Evolutionary conservation across 2,329 filamentous ascomycete species (phyloP), one percentile per base, ranked within the genome.

Genomic region (Venturiaceae sp.): DNA sequence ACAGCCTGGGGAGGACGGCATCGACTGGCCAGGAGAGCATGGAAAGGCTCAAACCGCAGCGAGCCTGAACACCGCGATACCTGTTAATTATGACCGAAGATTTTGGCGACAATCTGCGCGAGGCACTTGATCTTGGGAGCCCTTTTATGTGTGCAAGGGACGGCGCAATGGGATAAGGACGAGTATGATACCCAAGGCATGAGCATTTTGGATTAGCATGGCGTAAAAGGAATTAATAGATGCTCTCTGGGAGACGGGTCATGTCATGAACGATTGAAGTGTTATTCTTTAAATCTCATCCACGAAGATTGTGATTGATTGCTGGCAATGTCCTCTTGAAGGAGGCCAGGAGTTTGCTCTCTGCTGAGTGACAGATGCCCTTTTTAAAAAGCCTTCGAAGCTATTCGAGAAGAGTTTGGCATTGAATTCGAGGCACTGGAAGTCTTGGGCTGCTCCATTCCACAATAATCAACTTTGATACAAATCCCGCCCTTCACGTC

Each of bases 21-120:
- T 65, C 55, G 69, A 72, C 36, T 36, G 26, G 41, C 60, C 64
- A 4, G 64, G 68, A 47, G 64, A 63, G 9, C 26, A 55, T 19
- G 60, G 9, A 11, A 7, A 44, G 34, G 8, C 33, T n/a, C 55
- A 54, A 19, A 47, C 32, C 19, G 44, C 30, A 14, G 8, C 39
- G 14, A 39, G 39, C 19, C 26, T 60, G 8, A 32, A 61, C 16
- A 54, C 34, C 8, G 71, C 73, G 0, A 71, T 78, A 33, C 69
- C 75, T 57, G 82, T 86, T 55, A 86, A 86, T 64, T 82, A 82
- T 60, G 82, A 85, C 60, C 77, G 80, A 64, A 74, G 75, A 44
- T 80, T 80, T 62, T 85, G 82, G 79, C 77, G 81, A 60, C 77
- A 77, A 59, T 71, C 71, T 30, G 65, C 69, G 32, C 68, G 57